Evolutionary conservation across 2,329 filamentous ascomycete species (phyloP).

Genomic region (Chaetothyriales sp.): DNA sequence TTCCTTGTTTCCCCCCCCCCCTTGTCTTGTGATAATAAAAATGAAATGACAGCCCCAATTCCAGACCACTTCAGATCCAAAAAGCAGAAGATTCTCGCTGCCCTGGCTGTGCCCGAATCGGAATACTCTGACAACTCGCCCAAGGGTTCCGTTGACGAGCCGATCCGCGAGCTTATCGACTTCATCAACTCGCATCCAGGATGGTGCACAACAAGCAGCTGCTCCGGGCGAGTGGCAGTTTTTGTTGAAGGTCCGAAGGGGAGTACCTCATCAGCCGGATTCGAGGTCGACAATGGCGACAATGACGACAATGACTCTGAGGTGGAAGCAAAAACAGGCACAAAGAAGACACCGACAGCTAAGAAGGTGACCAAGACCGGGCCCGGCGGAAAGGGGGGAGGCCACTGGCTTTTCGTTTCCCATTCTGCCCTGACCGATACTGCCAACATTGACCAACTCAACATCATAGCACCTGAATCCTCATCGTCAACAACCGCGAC

Average conservation of each 20-base stretch:
- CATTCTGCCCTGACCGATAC: constrained; percentile 49
- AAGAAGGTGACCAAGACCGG: constrained; percentile 28
- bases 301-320: neutral
- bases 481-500: neutral
- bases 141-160: constrained; percentile 71
- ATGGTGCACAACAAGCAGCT: constrained; percentile 84
- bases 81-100: constrained; percentile 58
- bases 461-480: neutral
- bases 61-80: constrained; percentile 37
- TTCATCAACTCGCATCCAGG: constrained; percentile 57
- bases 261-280: constrained; percentile 6
- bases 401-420: constrained; percentile 75
- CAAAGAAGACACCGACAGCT: constrained; percentile 5
- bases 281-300: constrained; percentile 1
- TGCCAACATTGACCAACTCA: neutral
- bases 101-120: constrained; percentile 51
- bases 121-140: constrained; percentile 74
- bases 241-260: constrained; percentile 63
- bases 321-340: neutral
- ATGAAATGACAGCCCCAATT: constrained; percentile 7
- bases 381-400: constrained; percentile 71
- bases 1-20: no score
- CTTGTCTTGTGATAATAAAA: neutral
- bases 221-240: constrained; percentile 71
- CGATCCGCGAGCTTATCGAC: constrained; percentile 60